Evolutionary conservation across 176 grass and related monocot genomes (phyloP).

Genomic region (Bromus sterilis): DNA sequence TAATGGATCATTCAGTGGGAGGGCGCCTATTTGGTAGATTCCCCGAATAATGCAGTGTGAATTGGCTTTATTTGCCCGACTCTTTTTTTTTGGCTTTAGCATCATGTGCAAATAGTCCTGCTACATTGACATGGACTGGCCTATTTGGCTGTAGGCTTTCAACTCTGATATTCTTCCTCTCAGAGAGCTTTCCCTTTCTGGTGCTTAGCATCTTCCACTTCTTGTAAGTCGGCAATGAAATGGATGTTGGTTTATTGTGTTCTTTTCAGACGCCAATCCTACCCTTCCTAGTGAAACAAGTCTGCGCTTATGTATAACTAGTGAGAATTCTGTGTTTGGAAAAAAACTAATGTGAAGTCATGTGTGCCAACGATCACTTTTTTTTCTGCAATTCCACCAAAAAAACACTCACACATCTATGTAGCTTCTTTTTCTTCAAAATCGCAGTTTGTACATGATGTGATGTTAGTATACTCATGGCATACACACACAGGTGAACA

Average conservation of each 20-base stretch:
- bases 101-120: neutral
- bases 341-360: neutral
- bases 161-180: neutral
- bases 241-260: neutral
- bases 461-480: neutral
- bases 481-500: neutral
- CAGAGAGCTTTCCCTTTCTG: neutral
- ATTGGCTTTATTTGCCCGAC: neutral
- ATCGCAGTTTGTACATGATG: neutral
- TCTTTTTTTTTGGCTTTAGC: neutral
- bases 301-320: neutral
- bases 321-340: neutral
- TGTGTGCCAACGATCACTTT: neutral
- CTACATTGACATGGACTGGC: neutral
- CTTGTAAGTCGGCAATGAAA: neutral
- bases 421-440: neutral
- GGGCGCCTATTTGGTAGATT: neutral
- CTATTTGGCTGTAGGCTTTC: neutral
- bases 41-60: neutral
- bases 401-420: neutral
- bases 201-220: neutral
- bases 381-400: neutral
- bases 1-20: neutral
- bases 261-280: neutral
- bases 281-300: neutral